Percentiles rank a stretch among this genome's conserved stretches.
Evolutionary conservation across 345 rosid genomes (phyloP).

Genomic region (Eucalyptus lansdowneana): DNA sequence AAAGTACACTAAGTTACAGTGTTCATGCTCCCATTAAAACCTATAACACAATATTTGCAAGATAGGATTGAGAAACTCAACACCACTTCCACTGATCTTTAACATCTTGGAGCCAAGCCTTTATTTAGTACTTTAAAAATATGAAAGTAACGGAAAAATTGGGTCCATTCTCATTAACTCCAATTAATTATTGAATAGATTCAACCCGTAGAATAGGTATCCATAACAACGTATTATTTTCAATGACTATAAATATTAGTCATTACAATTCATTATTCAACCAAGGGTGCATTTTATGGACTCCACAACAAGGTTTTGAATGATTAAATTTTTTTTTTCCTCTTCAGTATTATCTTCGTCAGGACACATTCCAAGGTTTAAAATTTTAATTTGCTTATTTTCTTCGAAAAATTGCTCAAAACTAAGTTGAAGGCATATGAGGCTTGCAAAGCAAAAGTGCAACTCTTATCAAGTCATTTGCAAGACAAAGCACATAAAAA

Average conservation of each 20-base stretch:
- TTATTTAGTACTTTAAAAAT: not conserved
- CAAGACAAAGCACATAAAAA: not conserved
- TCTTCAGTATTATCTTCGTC: not conserved
- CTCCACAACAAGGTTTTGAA: not conserved
- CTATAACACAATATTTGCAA: not conserved
- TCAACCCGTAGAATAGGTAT: not conserved
- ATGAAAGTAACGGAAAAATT: not conserved
- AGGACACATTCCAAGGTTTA: not conserved
- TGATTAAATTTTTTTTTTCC: not conserved
- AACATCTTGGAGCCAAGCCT: not conserved
- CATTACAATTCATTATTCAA: not conserved
- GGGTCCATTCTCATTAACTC: not conserved
- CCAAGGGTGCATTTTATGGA: not conserved
- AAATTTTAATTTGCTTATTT: not conserved
- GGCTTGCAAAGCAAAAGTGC: not conserved
- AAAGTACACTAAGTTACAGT: not conserved
- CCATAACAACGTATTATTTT: not conserved
- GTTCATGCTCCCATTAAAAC: not conserved
- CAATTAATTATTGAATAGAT: not conserved
- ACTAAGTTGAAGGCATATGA: not conserved
- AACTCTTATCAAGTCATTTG: not conserved
- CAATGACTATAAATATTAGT: not conserved
- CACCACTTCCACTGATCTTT: not conserved
- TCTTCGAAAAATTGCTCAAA: not conserved
- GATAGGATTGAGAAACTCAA: not conserved